Conservation (phyloP, 371 early-diverging fungal genomes). For the Entomophthora muscae region DNA sequence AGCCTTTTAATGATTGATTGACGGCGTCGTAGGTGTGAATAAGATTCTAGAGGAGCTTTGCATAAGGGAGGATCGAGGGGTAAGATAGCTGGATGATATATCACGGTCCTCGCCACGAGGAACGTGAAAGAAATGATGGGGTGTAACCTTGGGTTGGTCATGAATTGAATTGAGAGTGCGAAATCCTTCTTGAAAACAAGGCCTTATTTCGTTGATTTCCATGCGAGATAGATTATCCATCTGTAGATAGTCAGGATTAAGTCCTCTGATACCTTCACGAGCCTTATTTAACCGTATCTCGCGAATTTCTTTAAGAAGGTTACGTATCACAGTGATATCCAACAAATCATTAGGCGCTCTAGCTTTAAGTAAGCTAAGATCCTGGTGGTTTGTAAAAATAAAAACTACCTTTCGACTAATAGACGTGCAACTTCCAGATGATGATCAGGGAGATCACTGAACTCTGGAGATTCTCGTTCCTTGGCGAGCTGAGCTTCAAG, state of each 20-base stretch:
- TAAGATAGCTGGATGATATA: neutral
- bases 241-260: slow-evolving; percentile 51
- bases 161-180: neutral
- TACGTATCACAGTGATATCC: slow-evolving; percentile 42
- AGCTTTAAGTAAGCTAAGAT: neutral
- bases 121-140: neutral
- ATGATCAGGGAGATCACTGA: neutral
- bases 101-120: neutral
- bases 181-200: slow-evolving; percentile 44
- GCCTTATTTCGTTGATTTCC: slow-evolving; percentile 81
- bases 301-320: slow-evolving; percentile 59
- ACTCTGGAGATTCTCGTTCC: neutral
- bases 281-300: slow-evolving; percentile 73
- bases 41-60: neutral
- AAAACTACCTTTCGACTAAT: neutral
- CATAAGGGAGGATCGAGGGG: neutral
- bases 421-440: neutral
- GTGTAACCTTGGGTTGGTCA: neutral
- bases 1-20: neutral
- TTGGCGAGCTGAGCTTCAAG: neutral
- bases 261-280: slow-evolving; percentile 37
- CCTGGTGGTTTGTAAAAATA: neutral
- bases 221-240: slow-evolving; percentile 65
- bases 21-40: neutral
- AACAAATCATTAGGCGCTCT: slow-evolving; percentile 71